These are phyloP conservation scores for Borealophlyctis nickersoniae DNA, from an alignment of 192 early-diverging fungal species.

Conservation along the genomic window DNA sequence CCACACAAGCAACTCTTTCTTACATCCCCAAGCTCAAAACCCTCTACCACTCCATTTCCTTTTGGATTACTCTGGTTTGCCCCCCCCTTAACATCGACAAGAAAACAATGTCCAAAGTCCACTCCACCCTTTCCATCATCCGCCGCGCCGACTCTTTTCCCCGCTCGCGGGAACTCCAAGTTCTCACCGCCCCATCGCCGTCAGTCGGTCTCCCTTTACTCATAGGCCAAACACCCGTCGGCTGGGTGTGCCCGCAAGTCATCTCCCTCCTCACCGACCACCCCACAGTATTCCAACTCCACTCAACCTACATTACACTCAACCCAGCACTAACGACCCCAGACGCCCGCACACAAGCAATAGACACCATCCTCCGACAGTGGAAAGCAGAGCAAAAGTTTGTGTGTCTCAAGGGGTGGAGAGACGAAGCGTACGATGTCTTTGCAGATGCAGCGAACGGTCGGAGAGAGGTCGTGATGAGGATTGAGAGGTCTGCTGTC, in stretches of 20 bases:
- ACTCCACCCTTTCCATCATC: too few species aligned
- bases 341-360: conserved; percentile 25
- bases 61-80: too few species aligned
- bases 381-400: conserved; percentile 26
- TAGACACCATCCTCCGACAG: conserved; percentile 33
- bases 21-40: too few species aligned
- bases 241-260: conserved; percentile 2
- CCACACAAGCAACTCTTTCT: too few species aligned
- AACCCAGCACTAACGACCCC: conserved; percentile 15
- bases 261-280: conserved; percentile 8
- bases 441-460: conserved; percentile 45
- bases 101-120: too few species aligned
- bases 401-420: conserved; percentile 66
- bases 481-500: conserved; percentile 76
- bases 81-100: too few species aligned
- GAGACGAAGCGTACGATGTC: conserved; percentile 80
- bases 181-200: too few species aligned
- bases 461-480: conserved; percentile 20
- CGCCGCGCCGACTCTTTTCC: too few species aligned
- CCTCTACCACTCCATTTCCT: too few species aligned
- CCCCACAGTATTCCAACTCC: conserved; percentile 19
- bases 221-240: conserved; percentile 1
- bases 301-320: background rate
- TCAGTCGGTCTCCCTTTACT: conserved; percentile 8
- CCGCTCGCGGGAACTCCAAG: too few species aligned